Base-by-base conservation (phyloP, 1,139 yeast genomes). In the Kurtzmaniella quercitrusa region DNA sequence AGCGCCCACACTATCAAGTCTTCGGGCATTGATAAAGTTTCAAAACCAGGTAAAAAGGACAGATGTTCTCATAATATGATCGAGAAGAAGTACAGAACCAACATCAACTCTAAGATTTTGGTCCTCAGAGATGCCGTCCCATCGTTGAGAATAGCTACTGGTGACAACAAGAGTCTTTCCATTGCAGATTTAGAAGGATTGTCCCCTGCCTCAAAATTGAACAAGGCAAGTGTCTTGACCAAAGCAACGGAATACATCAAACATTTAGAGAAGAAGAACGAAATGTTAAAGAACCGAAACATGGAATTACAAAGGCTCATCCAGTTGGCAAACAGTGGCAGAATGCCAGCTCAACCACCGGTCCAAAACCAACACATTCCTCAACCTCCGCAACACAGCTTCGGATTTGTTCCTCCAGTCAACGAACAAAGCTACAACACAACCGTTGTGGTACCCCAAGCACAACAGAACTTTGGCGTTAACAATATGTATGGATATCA, bases 181-280 rank as follows among this genome's bases (percentile, higher is more conserved):
- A 51, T 70, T 36, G 68, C 72, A 9, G 85, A 83, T 49, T 68
- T 90, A 49, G 96, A 89, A 55, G 96, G 96, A 1, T 73, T 90
- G 46, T 76, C 83, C n/a, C 96, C 96, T 0, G 95, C 96, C 2
- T 70, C 80, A 43, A 89, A 88, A 58, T 73, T 90, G 52, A 90
- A 89, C 65, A 91, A 91, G 62, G 97, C 96, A 7, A 84, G 89
- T 41, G 90, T 91, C 24, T 73, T 91, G 50, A 78, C 89, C 41
- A 88, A 90, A 59, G 96, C 97, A 4, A 86, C 94, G 2, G 97
- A 90, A 62, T 91, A 90, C 58, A 90, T 91, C 54, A 75, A 78
- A 53, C 96, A 90, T 63, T 72, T 91, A 58, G 95, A 90, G 58
- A 63, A 66, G 44, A 85, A 85, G 55, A 88, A 88, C 59, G 76